phyloP scores from a whole-genome alignment of 192 early-diverging fungal genomes.

The Coemansia guatemalensis region DNA sequence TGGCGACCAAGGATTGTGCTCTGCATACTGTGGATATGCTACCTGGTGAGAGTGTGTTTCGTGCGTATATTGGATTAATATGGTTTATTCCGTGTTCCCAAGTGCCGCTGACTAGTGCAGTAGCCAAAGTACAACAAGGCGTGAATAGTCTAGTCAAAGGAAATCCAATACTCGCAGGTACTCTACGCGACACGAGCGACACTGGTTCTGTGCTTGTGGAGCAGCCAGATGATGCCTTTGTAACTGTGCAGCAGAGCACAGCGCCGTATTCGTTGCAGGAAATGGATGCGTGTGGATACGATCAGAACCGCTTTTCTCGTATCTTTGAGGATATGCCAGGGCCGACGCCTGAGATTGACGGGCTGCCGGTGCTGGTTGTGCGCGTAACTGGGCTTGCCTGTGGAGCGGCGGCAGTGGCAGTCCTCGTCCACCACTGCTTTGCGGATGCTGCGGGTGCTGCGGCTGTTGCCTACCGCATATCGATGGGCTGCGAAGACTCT shows the following conservation, averaged over 20 bases:
- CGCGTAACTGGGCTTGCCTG: constrained; percentile 6
- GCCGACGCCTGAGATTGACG: constrained; percentile 7
- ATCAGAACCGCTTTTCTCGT: constrained; percentile 16
- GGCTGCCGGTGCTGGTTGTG: constrained; percentile 13
- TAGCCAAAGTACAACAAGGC: constrained; percentile 2
- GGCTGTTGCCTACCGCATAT: constrained; percentile 8
- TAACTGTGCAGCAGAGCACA: background rate
- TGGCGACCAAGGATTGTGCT: too few relatives aligned
- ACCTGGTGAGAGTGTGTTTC: constrained; percentile 13
- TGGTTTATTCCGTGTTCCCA: constrained; percentile 19
- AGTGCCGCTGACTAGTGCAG: background rate
- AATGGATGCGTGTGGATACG: constrained; percentile 10
- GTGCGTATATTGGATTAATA: constrained; percentile 24
- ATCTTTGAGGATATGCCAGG: constrained; percentile 11
- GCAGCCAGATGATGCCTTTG: background rate
- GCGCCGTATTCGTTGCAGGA: constrained; percentile 3
- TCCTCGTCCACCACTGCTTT: constrained; percentile 19
- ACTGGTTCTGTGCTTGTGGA: constrained; percentile 1
- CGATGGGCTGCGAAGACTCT: background rate
- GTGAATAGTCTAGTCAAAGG: constrained; percentile 9
- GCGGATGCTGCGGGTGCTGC: constrained; percentile 13
- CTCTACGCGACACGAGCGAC: constrained; percentile 4
- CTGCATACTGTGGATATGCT: background rate
- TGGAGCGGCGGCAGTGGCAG: constrained; percentile 9
- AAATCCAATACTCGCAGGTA: constrained; percentile 16